phyloP scores from a whole-genome alignment of 176 grass and related monocot species.

The Eragrostis nindensis region DNA sequence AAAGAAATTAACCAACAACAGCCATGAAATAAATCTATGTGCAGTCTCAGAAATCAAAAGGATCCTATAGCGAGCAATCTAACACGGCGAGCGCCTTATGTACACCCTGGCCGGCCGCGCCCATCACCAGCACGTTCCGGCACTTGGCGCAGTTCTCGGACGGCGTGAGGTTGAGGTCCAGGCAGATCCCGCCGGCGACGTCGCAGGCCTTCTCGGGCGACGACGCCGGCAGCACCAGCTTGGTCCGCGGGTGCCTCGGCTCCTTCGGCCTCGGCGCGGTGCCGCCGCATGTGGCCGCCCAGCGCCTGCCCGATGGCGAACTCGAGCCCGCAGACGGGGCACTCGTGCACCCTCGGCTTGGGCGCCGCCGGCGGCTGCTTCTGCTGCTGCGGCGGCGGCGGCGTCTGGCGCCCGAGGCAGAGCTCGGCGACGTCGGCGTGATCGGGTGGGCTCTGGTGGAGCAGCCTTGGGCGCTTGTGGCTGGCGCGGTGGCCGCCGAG shows the following conservation, averaged over 20 bases:
- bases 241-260: background rate
- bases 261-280: constrained; percentile 52
- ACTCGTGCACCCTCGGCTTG: constrained; percentile 70
- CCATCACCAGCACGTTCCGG: constrained; percentile 38
- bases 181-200: constrained; percentile 46
- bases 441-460: background rate
- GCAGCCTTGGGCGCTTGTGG: constrained; percentile 62
- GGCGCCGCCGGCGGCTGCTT: too few relatives aligned
- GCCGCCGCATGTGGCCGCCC: constrained; percentile 88
- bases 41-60: background rate
- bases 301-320: constrained; percentile 88
- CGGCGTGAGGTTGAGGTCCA: constrained; percentile 85
- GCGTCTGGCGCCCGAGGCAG: constrained; percentile 24
- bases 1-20: background rate
- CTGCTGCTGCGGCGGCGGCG: background rate
- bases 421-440: constrained; percentile 6
- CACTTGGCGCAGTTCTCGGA: constrained; percentile 74
- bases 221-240: background rate
- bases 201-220: constrained; percentile 35
- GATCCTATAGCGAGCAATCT: constrained; percentile 64
- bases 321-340: constrained; percentile 80
- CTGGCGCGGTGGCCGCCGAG: constrained; percentile 90
- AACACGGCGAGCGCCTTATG: constrained; percentile 66
- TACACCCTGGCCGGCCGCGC: constrained; percentile 40
- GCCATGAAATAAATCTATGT: constrained; percentile 14